A percentile compares a stretch with the other conserved stretches of the same genome.
Evolutionary conservation across 495 filamentous ascomycete species (phyloP).

Genomic region (Neurospora sp.): DNA sequence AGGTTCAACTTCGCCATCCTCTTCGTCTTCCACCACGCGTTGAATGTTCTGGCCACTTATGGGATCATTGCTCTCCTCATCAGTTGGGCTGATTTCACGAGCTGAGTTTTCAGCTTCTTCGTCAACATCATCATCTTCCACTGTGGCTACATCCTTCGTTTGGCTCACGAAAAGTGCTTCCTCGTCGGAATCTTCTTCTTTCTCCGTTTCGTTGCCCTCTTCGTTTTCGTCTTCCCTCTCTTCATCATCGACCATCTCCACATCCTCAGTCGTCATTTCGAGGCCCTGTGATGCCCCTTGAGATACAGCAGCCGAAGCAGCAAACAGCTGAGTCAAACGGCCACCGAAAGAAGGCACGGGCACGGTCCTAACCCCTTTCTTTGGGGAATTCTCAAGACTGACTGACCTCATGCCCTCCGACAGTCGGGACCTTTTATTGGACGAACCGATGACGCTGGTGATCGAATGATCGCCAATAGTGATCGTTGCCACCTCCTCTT

Average conservation of each 20-base stretch:
- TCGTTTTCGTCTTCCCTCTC: constrained; percentile 16
- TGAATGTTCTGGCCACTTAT: background rate
- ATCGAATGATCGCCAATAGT: constrained; percentile 77
- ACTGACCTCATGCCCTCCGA: constrained; percentile 4
- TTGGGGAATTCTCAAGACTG: constrained; percentile 1
- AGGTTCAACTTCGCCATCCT: background rate
- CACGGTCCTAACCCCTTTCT: constrained; percentile 1
- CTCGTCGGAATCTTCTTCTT: constrained; percentile 12
- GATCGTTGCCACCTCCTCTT: constrained; percentile 69
- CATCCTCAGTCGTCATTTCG: constrained; percentile 20
- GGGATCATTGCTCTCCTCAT: background rate
- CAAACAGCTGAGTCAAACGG: constrained; percentile 58
- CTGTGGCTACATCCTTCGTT: background rate
- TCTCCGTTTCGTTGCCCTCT: constrained; percentile 14
- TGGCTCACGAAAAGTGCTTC: constrained; percentile 2
- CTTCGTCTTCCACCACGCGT: background rate
- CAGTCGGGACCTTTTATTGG: constrained; percentile 30
- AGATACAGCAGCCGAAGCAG: constrained; percentile 49
- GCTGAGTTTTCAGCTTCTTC: constrained; percentile 10
- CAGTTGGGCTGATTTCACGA: background rate
- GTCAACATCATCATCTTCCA: background rate
- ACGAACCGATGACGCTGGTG: constrained; percentile 39
- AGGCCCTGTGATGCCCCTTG: constrained; percentile 13
- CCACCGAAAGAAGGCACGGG: constrained; percentile 48
- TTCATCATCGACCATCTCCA: constrained; percentile 13